Evolutionary conservation across 768 basidiomycete species (phyloP), one percentile per base, ranked within the genome.

Genomic region (Tulasnella sp.): DNA sequence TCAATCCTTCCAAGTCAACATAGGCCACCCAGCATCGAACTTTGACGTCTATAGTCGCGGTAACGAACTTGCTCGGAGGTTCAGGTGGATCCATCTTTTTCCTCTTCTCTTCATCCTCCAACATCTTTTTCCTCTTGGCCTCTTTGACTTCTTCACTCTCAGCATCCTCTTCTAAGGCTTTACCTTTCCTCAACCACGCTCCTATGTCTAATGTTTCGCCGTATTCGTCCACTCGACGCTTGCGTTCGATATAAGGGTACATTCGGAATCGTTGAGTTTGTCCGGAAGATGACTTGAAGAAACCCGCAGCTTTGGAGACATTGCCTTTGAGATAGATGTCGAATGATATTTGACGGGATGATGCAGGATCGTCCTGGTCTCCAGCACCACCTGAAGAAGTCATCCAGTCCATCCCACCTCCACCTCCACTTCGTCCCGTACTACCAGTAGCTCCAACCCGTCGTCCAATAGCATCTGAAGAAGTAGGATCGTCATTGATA

Each of bases 321-420:
- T 93, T 90, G n/a, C 92, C 92, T 64, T 93, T 95, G 55, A 98
- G 73, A 64, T 89, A 98, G 58, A 98, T 95, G 65, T 99, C 95
- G 59, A 86, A 99, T 1, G 88, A 92, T 33, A 92, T 66, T 47
- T 83, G 65, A 34, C 83, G 79, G 58, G 77, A 81, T 12, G 79
- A 78, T 47, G 79, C 60, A 1, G 79, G 77, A 53, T 90, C 86
- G 54, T 89, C 87, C 37, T 57, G 34, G 34, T 61, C 58, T 16
- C 58, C 58, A 32, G 61, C 62, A 45, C 65, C 65, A n/a, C n/a
- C n/a, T n/a, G n/a, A n/a, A n/a, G n/a, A n/a, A n/a, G n/a, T n/a
- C n/a, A n/a, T n/a, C 4, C 61, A 59, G 31, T 62, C 59, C 22
- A 58, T 48, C 27, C 58, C 54, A 8, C 31, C 48, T 33, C 57